These are phyloP conservation scores for Hanseniaspora mollemarum DNA, from an alignment of 805 yeast genomes.

Conservation along the genomic window DNA sequence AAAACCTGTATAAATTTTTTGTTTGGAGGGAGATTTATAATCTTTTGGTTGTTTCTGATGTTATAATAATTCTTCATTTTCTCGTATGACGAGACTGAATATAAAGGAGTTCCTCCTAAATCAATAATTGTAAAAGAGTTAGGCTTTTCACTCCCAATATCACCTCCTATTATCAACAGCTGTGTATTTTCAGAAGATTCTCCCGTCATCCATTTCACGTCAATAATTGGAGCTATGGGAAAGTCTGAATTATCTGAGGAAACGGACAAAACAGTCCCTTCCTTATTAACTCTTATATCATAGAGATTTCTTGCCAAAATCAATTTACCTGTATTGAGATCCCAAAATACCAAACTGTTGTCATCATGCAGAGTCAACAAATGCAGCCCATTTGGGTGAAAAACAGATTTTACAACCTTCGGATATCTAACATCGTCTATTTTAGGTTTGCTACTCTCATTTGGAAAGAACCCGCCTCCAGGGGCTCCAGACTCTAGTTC, in stretches of 20 bases:
- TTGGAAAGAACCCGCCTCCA: constrained; percentile 39
- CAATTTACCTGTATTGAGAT: constrained; percentile 61
- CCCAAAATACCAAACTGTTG: constrained; percentile 87
- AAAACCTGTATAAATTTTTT: constrained; percentile 38
- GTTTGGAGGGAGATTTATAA: constrained; percentile 43
- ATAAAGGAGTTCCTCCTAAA: constrained; percentile 69
- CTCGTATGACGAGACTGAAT: constrained; percentile 70
- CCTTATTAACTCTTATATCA: constrained; percentile 50
- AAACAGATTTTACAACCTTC: constrained; percentile 42
- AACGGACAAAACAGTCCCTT: constrained; percentile 16
- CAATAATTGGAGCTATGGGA: constrained; percentile 34
- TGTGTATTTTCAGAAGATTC: constrained; percentile 72
- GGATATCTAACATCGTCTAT: constrained; percentile 36
- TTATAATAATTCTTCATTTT: constrained; percentile 71
- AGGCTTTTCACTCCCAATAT: constrained; percentile 33
- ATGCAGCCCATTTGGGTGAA: constrained; percentile 91
- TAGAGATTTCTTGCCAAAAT: constrained; percentile 63
- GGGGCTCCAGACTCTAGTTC: constrained; percentile 56
- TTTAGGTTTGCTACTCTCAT: not conserved
- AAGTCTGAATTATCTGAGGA: constrained; percentile 18
- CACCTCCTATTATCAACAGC: constrained; percentile 60
- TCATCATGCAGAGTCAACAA: constrained; percentile 68
- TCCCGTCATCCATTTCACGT: constrained; percentile 67
- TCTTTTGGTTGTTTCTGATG: constrained; percentile 43
- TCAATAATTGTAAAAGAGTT: constrained; percentile 48